Base-by-base conservation (phyloP, 495 filamentous ascomycete genomes). In the Penicillium pancosmium region DNA sequence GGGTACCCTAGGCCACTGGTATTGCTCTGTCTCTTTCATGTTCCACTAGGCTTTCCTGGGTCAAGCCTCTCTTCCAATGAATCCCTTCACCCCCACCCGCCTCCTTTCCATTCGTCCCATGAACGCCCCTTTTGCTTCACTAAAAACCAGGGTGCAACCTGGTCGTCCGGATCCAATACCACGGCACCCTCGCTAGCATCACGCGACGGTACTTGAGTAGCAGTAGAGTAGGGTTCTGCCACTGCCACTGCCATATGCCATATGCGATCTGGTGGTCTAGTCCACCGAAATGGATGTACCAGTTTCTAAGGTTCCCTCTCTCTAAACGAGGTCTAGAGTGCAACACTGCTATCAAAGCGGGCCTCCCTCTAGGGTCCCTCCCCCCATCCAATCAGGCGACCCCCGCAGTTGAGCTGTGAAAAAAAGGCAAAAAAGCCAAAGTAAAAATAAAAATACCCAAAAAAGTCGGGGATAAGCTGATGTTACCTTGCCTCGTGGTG, bases 291-390 rank as follows among this genome's bases (percentile, higher is more conserved):
- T 47, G 48, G 36, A n/a, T 13, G 36, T 38, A 38, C 36, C 36
- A 31, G 27, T 31, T 31, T 9, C 27, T 31, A 6, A 7, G 27
- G 6, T 31, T 9, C 27, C 27, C 8, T 31, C 27, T 31, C 27
- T 31, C 6, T 31, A 31, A 31, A 31, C 27, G 27, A 31, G 27
- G 27, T n/a, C 18, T n/a, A 25, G 34, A 41, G 62, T 68, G 66
- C 63, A 68, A 66, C 63, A 55, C 59, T 66, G 33, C 49, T 63
- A 68, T 64, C 63, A 61, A 62, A 66, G 66, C 66, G 66, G 55
- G 12, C 13, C 56, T 52, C 47, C 61, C 51, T 51, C 52, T 44
- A 18, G 16, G n/a, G 8, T 19, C 41, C 7, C 2, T 4, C 1
- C 10, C 36, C 16, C 41, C 41, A 48, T 25, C 34, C 50, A 19